Conservation (phyloP, 306 rosid species). For the Malus domestica region DNA sequence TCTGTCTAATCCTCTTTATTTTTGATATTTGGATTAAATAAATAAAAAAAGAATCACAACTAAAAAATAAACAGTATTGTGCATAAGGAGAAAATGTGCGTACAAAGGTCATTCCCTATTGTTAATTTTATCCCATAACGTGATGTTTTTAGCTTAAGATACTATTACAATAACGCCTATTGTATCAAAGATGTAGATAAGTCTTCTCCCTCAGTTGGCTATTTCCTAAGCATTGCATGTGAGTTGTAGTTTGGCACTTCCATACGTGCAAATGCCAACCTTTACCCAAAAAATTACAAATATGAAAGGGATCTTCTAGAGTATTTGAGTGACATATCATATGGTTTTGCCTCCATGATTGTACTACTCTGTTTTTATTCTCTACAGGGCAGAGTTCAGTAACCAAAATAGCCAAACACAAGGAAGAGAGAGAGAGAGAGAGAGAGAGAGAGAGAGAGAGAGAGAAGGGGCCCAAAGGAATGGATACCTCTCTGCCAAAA, state of each 20-base stretch:
- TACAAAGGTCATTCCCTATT: no score
- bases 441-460: no score
- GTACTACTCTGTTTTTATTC: background rate
- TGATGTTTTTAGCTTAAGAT: background rate
- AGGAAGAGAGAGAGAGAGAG: background rate
- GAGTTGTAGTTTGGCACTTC: constrained; percentile 19
- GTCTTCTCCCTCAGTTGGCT: background rate
- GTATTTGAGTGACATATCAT: constrained; percentile 13
- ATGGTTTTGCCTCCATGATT: constrained; percentile 1
- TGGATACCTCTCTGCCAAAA: constrained; percentile 2
- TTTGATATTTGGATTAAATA: no score
- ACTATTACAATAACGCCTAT: background rate
- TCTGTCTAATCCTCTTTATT: background rate
- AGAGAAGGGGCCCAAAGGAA: background rate
- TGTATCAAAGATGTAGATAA: background rate
- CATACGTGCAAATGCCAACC: constrained; percentile 12
- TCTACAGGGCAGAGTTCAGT: background rate
- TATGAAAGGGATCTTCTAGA: constrained; percentile 17
- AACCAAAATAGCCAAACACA: background rate
- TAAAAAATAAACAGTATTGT: no score
- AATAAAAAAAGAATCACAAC: no score
- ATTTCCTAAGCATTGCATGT: constrained; percentile 27
- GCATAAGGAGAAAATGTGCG: background rate
- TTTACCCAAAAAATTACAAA: background rate
- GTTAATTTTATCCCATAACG: no score